Conservation (phyloP, 768 basidiomycete genomes). For the Boletus rubropictus region DNA sequence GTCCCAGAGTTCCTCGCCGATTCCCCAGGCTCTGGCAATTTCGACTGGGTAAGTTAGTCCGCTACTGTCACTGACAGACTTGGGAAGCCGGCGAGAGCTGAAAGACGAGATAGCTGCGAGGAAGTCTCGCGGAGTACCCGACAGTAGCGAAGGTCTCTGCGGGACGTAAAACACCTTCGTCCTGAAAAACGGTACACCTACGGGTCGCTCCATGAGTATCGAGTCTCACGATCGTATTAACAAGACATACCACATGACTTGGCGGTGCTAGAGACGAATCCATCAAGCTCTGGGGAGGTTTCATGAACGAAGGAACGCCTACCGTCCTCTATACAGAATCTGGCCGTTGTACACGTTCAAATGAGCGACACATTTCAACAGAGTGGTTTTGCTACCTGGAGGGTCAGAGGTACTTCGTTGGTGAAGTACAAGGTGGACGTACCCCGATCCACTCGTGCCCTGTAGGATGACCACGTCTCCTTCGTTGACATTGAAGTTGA, state of each 20-base stretch:
- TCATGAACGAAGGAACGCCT: constrained; percentile 16
- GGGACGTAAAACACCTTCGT: constrained; percentile 82
- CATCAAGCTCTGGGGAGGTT: background rate
- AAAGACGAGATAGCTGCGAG: constrained; percentile 53
- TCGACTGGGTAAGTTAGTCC: constrained; percentile 40
- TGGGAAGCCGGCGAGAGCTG: constrained; percentile 33
- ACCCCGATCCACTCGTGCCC: constrained; percentile 78
- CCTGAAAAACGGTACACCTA: constrained; percentile 73
- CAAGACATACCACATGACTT: constrained; percentile 39
- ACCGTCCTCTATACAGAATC: constrained; percentile 65
- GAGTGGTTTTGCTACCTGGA: constrained; percentile 52
- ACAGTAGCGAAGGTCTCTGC: constrained; percentile 81
- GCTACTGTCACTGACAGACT: constrained; percentile 20
- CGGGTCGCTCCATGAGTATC: background rate
- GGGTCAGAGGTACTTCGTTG: constrained; percentile 2
- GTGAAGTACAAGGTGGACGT: constrained; percentile 6
- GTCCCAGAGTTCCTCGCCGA: constrained; percentile 67
- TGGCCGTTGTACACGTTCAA: constrained; percentile 65
- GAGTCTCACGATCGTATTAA: background rate
- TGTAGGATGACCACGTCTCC: constrained; percentile 76
- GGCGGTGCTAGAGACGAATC: constrained; percentile 37
- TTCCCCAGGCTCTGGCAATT: constrained; percentile 59
- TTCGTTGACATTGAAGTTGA: constrained; percentile 57
- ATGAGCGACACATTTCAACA: constrained; percentile 82
- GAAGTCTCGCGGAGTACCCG: constrained; percentile 74